Base-by-base conservation (phyloP, 768 basidiomycete genomes). In the Pisolithus marmoratus region DNA sequence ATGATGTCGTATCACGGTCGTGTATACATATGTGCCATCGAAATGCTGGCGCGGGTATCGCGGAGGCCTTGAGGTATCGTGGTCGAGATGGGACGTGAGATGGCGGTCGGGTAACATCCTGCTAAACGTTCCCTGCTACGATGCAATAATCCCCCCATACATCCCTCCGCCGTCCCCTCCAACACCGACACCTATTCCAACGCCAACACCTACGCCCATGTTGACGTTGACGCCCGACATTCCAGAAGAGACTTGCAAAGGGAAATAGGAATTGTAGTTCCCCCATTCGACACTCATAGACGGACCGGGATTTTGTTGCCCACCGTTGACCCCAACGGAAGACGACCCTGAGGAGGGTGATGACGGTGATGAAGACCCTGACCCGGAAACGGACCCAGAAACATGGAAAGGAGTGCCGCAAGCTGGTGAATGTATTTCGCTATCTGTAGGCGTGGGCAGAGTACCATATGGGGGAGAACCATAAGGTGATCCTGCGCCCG, bases 211-310 rank as follows among this genome's bases (percentile, higher is more conserved):
- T 14, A 46, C 45, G 15, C 8, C 29, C 45, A n/a, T 27, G 9
- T 23, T 26, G 24, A 45, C 27, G 19, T 31, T 31, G n/a, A 47
- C 46, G 12, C 46, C 31, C 5, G 46, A 45, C 43, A 45, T 47
- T 8, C 34, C 46, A 7, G 24, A 23, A 29, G 44, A 31, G 26
- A 26, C 44, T 40, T 76, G 68, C 54, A 82, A 72, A 31, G 84
- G 80, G 62, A 87, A 87, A 66, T 87, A 87, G 5, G 85, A 74
- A 50, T 83, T 85, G 68, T 84, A 87, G 15, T 34, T 34, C 29
- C 79, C 77, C 46, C 46, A 47, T 5, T 47, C 46, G 2, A 79
- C 77, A 15, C 34, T 5, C 3, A 34, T 34, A 34, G 12, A 4
- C 5, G 34, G 34, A 15, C 34, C 34, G 1, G 34, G 14, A 14